A percentile compares a stretch with the other conserved stretches of the same genome.
These are phyloP conservation scores for Chaetomiaceae sp. DNA, from an alignment of 2,329 filamentous ascomycete species.

Conservation along the genomic window DNA sequence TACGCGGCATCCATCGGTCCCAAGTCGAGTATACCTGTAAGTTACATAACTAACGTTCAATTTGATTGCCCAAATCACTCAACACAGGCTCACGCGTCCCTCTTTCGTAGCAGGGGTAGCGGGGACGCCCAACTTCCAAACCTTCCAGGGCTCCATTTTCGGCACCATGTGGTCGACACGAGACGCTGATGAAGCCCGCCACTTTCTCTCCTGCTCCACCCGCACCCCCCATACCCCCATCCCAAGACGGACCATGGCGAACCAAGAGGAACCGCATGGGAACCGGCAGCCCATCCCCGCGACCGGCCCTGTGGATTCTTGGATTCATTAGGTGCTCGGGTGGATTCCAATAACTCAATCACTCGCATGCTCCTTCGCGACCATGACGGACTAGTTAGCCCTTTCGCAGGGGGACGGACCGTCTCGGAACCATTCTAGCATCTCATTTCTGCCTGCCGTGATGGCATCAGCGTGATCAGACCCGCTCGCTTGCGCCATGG, in stretches of 20 bases:
- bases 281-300: constrained; percentile 1
- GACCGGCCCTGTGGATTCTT: constrained; percentile 1
- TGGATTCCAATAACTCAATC: constrained; percentile 9
- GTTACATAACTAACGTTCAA: no score
- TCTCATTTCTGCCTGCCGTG: constrained; percentile 16
- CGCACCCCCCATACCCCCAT: background rate
- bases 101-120: background rate
- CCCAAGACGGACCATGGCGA: constrained; percentile 5
- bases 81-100: no score
- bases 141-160: constrained; percentile 3
- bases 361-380: constrained; percentile 3
- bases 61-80: no score
- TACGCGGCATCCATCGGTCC: no score
- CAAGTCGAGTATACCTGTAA: no score
- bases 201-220: background rate
- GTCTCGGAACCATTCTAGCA: constrained; percentile 20
- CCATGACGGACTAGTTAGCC: background rate
- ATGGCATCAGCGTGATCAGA: constrained; percentile 14
- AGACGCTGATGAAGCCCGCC: constrained; percentile 11
- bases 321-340: constrained; percentile 1
- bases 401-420: background rate
- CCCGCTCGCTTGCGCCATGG: constrained; percentile 18
- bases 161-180: constrained; percentile 7
- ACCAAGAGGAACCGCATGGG: background rate
- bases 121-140: background rate